Evolutionary conservation across 495 filamentous ascomycete species (phyloP).

Genomic region (Daldinia grandis): DNA sequence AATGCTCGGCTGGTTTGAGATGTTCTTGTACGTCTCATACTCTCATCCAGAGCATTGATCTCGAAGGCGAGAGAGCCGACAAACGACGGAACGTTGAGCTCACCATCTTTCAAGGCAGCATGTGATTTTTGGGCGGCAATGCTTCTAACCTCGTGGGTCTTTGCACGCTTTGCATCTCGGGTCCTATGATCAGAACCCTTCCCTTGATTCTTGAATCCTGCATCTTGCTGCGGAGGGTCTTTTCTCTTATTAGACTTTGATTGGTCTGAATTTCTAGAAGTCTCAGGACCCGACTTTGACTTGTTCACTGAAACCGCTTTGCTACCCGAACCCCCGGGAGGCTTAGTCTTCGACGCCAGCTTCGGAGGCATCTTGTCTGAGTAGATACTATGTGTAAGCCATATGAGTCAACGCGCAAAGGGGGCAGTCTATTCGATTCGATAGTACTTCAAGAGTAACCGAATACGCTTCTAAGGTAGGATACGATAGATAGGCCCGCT

Average conservation of each 20-base stretch:
- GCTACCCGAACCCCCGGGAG: neutral
- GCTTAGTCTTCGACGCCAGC: slow-evolving; percentile 21
- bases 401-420: slow-evolving; percentile 4
- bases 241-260: slow-evolving; percentile 41
- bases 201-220: slow-evolving; percentile 19
- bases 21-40: slow-evolving; percentile 76
- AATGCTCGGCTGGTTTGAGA: slow-evolving; percentile 78
- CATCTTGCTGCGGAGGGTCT: slow-evolving; percentile 27
- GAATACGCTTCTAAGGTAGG: neutral
- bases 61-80: slow-evolving; percentile 84
- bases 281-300: neutral
- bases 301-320: slow-evolving; percentile 14
- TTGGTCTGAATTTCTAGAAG: slow-evolving; percentile 11
- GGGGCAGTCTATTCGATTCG: neutral
- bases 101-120: slow-evolving; percentile 77
- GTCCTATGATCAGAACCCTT: slow-evolving; percentile 55
- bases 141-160: slow-evolving; percentile 71
- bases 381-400: neutral
- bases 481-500: neutral
- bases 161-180: slow-evolving; percentile 62
- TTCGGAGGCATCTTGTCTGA: slow-evolving; percentile 39
- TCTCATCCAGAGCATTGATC: slow-evolving; percentile 81
- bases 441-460: neutral
- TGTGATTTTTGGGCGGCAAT: slow-evolving; percentile 77
- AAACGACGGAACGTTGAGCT: slow-evolving; percentile 83